These are phyloP conservation scores for Dactylellina parvicollis DNA, from an alignment of 2,329 filamentous ascomycete genomes.

Conservation along the genomic window DNA sequence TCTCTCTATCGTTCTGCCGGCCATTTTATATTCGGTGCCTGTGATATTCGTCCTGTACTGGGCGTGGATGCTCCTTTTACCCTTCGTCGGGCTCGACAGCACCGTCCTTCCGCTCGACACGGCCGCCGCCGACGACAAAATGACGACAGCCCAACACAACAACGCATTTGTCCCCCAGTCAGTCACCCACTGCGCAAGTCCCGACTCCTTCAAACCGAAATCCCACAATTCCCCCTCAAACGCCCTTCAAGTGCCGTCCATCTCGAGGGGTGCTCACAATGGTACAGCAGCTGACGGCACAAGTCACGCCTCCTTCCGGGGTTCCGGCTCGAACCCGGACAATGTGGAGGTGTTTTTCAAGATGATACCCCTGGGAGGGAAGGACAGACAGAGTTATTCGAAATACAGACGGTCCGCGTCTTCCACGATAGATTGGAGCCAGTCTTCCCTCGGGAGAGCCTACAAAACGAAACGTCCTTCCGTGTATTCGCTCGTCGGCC, in stretches of 20 bases:
- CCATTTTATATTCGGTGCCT: constrained; percentile 21
- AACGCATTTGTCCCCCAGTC: constrained; percentile 48
- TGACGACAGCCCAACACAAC: constrained; percentile 53
- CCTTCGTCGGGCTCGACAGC: constrained; percentile 35
- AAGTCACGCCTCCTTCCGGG: constrained; percentile 14
- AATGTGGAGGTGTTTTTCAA: constrained; percentile 53
- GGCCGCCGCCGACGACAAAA: constrained; percentile 17
- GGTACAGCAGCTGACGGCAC: constrained; percentile 5
- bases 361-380: constrained; percentile 50
- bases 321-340: constrained; percentile 14
- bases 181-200: constrained; percentile 45
- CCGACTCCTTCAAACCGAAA: constrained; percentile 10
- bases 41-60: constrained; percentile 14
- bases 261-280: constrained; percentile 8
- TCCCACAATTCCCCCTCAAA: constrained; percentile 25
- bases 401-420: constrained; percentile 35
- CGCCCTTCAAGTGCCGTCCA: constrained; percentile 15
- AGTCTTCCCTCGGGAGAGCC: constrained; percentile 29
- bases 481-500: constrained; percentile 33
- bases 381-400: constrained; percentile 36
- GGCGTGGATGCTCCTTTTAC: constrained; percentile 28
- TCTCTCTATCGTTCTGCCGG: constrained; percentile 24
- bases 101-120: constrained; percentile 1
- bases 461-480: constrained; percentile 27
- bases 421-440: constrained; percentile 45